A percentile compares a stretch with the other conserved stretches of the same genome.
Conservation (phyloP, 139 green algal genomes). For the Chlorella sp. region DNA sequence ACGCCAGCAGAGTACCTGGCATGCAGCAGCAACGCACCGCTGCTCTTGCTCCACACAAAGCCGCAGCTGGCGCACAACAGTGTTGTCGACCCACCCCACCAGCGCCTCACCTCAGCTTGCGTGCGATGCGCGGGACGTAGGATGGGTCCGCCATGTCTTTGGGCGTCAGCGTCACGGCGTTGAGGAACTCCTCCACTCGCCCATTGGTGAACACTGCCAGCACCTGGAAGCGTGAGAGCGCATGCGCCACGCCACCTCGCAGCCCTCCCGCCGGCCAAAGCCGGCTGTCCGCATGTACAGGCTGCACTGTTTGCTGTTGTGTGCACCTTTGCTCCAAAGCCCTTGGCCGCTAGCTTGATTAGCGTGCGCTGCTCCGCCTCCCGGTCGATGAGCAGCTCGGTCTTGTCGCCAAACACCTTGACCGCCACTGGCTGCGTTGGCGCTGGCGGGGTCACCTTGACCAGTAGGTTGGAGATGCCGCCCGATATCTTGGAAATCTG, state of each 20-base stretch:
- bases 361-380: slow-evolving; percentile 52
- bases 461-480: slow-evolving; percentile 84
- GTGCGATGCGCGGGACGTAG: slow-evolving; percentile 55
- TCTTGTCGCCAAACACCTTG: slow-evolving; percentile 87
- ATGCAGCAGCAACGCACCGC: too few species aligned
- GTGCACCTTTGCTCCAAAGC: slow-evolving; percentile 73
- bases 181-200: slow-evolving; percentile 73
- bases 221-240: slow-evolving; percentile 42
- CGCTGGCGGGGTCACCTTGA: slow-evolving; percentile 40
- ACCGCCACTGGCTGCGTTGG: slow-evolving; percentile 49
- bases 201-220: slow-evolving; percentile 77
- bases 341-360: slow-evolving; percentile 46
- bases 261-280: too few species aligned
- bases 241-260: background rate
- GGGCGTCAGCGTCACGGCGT: slow-evolving; percentile 47
- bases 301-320: background rate
- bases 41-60: too few species aligned
- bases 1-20: too few species aligned
- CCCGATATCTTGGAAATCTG: slow-evolving; percentile 66
- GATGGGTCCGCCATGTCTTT: slow-evolving; percentile 53
- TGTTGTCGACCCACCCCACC: too few species aligned
- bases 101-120: slow-evolving; percentile 30
- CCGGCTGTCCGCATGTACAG: too few species aligned
- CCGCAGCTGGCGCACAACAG: background rate
- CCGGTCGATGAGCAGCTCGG: slow-evolving; percentile 81